A percentile compares a stretch with the other conserved stretches of the same genome.
These are phyloP conservation scores for Xerocomus tenax DNA, from an alignment of 1,284 basidiomycete species.

Conservation along the genomic window DNA sequence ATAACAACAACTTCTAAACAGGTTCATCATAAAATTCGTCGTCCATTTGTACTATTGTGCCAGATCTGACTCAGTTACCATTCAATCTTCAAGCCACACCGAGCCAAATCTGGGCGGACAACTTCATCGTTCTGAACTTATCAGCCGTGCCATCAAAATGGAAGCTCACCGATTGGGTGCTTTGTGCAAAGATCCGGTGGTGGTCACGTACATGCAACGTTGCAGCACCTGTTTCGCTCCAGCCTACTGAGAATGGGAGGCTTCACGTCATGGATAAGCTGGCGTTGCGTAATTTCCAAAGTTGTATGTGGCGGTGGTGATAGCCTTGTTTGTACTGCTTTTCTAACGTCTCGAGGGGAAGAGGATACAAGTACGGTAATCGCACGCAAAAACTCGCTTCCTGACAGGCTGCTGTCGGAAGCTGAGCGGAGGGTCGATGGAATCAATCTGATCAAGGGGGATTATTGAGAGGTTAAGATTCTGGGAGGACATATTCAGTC, in stretches of 20 bases:
- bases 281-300: constrained; percentile 20
- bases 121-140: neutral
- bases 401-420: neutral
- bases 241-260: neutral
- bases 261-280: constrained; percentile 24
- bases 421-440: neutral
- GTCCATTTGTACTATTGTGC: neutral
- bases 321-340: constrained; percentile 7
- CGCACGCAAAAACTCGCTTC: neutral
- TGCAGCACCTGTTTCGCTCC: constrained; percentile 8
- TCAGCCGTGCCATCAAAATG: constrained; percentile 14
- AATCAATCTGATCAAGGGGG: neutral
- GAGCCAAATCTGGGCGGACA: constrained; percentile 9
- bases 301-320: constrained; percentile 10
- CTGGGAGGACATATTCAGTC: constrained; percentile 2
- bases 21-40: neutral
- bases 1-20: neutral
- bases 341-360: constrained; percentile 1
- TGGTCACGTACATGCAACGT: constrained; percentile 11
- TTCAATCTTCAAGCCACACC: neutral
- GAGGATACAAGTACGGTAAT: neutral
- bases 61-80: constrained; percentile 5
- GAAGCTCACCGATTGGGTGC: constrained; percentile 8
- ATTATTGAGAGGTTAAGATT: neutral
- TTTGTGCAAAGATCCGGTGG: neutral